Conservation (phyloP, 2,329 filamentous ascomycete genomes). For the Alternaria novae-zelandiae region DNA sequence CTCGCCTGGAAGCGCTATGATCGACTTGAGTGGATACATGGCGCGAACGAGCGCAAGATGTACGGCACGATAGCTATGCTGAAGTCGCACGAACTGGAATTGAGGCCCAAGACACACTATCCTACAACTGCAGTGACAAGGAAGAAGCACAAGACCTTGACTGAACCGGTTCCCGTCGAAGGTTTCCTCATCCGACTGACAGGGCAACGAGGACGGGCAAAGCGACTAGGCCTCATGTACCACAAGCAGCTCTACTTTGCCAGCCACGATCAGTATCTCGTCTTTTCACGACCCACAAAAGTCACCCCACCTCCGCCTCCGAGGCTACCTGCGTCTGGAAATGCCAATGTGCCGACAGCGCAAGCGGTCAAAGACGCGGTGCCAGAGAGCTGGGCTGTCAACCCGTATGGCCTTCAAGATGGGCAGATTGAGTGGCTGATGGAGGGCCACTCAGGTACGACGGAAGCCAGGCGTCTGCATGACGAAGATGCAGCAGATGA, state of each 20-base stretch:
- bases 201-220: constrained; percentile 65
- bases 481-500: constrained; percentile 68
- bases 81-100: constrained; percentile 69
- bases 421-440: constrained; percentile 64
- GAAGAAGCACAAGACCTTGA: constrained; percentile 51
- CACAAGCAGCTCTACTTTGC: constrained; percentile 72
- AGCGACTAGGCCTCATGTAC: constrained; percentile 65
- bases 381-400: constrained; percentile 67
- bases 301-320: constrained; percentile 65
- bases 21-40: constrained; percentile 71
- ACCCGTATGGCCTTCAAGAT: constrained; percentile 65
- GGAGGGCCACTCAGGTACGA: constrained; percentile 49
- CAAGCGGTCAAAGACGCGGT: constrained; percentile 62
- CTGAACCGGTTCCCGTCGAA: constrained; percentile 68
- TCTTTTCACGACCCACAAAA: constrained; percentile 67
- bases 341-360: constrained; percentile 59
- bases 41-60: constrained; percentile 70
- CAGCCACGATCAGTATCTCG: constrained; percentile 67
- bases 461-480: constrained; percentile 55
- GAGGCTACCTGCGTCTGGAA: constrained; percentile 53
- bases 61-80: constrained; percentile 73
- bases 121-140: constrained; percentile 57
- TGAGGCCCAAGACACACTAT: constrained; percentile 70
- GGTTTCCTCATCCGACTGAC: constrained; percentile 71
- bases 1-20: constrained; percentile 74